Evolutionary conservation across 306 rosid species (phyloP).

Genomic region (Sicyos baderoa): DNA sequence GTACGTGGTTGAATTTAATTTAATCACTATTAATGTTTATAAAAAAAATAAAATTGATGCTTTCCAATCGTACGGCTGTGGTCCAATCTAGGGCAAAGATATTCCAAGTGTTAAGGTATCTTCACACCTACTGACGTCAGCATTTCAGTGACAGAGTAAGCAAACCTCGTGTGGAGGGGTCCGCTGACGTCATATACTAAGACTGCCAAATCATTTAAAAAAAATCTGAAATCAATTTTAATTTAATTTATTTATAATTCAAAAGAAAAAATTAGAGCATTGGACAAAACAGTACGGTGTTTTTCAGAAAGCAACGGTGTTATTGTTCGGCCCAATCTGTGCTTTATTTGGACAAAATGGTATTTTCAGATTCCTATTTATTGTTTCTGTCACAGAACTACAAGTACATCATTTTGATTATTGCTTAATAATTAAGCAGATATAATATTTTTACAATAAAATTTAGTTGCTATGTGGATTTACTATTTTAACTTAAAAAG

Average conservation of each 20-base stretch:
- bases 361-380: not conserved
- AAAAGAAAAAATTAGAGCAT: not conserved
- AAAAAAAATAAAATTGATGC: not conserved
- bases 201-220: not conserved
- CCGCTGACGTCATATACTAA: not conserved
- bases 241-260: not conserved
- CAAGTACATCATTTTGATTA: constrained; percentile 9
- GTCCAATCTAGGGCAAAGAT: constrained; percentile 11
- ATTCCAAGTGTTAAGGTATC: constrained; percentile 7
- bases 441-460: not conserved
- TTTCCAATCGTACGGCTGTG: not conserved
- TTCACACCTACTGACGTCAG: not conserved
- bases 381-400: not conserved
- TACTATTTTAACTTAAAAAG: too few relatives aligned
- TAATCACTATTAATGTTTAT: not conserved
- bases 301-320: not conserved
- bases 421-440: not conserved
- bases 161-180: not conserved
- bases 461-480: too few relatives aligned
- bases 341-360: not conserved
- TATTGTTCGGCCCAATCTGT: not conserved
- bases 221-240: not conserved
- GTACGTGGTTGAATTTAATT: not conserved
- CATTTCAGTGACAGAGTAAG: not conserved
- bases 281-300: constrained; percentile 4